Evolutionary conservation across 371 early-diverging fungal species (phyloP), one percentile per base, ranked within the genome.

Genomic region (Sporodiniella umbellata): DNA sequence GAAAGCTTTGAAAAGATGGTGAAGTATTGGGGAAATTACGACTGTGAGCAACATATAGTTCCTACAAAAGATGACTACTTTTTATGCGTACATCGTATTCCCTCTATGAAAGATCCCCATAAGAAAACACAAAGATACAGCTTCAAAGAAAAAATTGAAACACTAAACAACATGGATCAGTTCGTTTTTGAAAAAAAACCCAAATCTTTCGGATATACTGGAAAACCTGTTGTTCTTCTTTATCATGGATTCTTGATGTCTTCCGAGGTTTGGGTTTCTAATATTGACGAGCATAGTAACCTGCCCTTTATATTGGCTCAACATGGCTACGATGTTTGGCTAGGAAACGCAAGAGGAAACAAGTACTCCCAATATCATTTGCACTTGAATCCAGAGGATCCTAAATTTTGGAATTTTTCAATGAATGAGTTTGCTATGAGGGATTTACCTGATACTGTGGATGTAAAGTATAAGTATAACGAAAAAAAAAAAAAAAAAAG

Each of bases 161-260:
- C 70, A n/a, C 42, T 64, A 12, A 66, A 77, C 45, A 62, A 67
- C 37, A 22, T 77, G 0, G 58, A 66, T 15, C 35, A 64, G 35
- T 71, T 75, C 18, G 53, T 58, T 14, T 26, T 47, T 1, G 44
- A 59, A 12, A 56, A 56, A n/a, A 45, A 48, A 33, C 42, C 64
- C 12, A 43, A 30, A 24, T 26, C 11, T 18, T n/a, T 22, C 25
- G 57, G 38, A 10, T 68, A 66, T 30, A 59, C 56, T 30, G 56
- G 69, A 49, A 70, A 79, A 28, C 96, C 98, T 0, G 94, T 91
- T 8, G 96, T 96, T 2, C 64, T 97, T 33, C 74, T 97, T 8
- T 93, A 92, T 80, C 96, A 97, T 62, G 98, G 98, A 0, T 92
- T 95, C 64, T 75, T 95, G 70, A 94, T 96, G 88, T 90, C 83